Conservation (phyloP, 2,329 filamentous ascomycete species). For the Colletotrichum sp. region DNA sequence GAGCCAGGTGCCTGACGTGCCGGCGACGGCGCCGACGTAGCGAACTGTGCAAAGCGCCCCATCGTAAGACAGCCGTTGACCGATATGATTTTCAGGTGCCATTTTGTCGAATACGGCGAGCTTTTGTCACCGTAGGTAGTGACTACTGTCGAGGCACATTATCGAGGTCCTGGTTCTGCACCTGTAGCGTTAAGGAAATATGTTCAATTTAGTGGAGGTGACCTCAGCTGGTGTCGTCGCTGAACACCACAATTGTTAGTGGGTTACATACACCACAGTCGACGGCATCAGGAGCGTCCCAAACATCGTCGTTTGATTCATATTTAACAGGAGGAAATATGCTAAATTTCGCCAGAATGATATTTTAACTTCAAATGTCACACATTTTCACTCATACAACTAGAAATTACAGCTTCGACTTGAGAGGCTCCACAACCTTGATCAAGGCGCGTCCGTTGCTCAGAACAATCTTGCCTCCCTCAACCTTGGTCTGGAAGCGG, state of each 20-base stretch:
- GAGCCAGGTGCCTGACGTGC: constrained; percentile 82
- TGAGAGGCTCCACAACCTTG: constrained; percentile 60
- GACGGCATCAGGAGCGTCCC: background rate
- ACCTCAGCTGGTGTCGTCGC: background rate
- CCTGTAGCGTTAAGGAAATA: background rate
- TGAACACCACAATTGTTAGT: constrained; percentile 12
- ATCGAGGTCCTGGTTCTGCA: background rate
- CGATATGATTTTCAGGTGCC: constrained; percentile 52
- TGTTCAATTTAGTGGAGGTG: background rate
- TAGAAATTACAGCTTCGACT: constrained; percentile 66
- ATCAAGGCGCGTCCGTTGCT: constrained; percentile 86
- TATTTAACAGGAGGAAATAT: background rate
- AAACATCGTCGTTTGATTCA: background rate
- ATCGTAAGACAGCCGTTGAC: constrained; percentile 82
- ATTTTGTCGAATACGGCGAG: constrained; percentile 31
- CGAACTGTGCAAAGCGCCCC: constrained; percentile 82
- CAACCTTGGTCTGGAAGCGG: constrained; percentile 78
- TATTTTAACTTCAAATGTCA: background rate
- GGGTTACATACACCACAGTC: background rate
- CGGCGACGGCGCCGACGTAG: constrained; percentile 78
- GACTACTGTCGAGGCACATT: background rate
- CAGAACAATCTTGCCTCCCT: constrained; percentile 82
- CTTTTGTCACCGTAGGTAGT: background rate
- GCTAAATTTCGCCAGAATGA: background rate
- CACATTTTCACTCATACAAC: background rate